phyloP scores from a whole-genome alignment of 345 rosid species.

The Cochlearia excelsa region DNA sequence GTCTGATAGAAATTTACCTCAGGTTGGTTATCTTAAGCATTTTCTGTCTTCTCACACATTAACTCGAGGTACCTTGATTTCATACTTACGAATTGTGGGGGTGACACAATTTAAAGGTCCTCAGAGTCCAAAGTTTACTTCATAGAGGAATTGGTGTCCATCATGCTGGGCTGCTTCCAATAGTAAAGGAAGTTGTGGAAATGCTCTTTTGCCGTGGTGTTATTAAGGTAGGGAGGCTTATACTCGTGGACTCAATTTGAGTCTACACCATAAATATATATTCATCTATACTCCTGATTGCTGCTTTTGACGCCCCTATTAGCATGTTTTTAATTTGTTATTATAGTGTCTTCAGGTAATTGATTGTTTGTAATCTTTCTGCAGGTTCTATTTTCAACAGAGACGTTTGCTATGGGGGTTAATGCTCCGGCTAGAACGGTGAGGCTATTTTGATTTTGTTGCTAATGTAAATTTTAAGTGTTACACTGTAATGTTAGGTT shows the following conservation, averaged over 20 bases:
- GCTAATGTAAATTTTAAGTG: not conserved
- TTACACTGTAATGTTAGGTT: slow-evolving; percentile 10
- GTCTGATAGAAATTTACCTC: slow-evolving; percentile 91
- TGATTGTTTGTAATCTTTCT: slow-evolving; percentile 30
- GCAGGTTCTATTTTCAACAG: slow-evolving; percentile 92
- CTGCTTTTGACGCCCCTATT: not conserved
- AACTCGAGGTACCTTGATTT: slow-evolving; percentile 24
- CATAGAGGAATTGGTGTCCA: slow-evolving; percentile 91
- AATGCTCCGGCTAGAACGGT: slow-evolving; percentile 99
- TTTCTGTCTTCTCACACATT: slow-evolving; percentile 18
- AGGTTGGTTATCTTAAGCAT: slow-evolving; percentile 51
- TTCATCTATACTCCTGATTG: not conserved
- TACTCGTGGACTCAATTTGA: not conserved
- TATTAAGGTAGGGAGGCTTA: slow-evolving; percentile 81
- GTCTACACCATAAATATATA: slow-evolving; percentile 7
- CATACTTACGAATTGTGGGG: slow-evolving; percentile 29
- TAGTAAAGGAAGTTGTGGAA: slow-evolving; percentile 97
- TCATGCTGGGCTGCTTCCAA: slow-evolving; percentile 99
- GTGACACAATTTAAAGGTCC: slow-evolving; percentile 52
- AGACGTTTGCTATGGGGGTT: slow-evolving; percentile 99
- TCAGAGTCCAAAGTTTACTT: slow-evolving; percentile 87
- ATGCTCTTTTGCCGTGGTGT: slow-evolving; percentile 98
- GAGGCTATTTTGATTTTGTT: slow-evolving; percentile 35
- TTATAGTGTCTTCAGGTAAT: slow-evolving; percentile 3
- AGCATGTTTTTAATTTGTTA: not conserved